Conservation (phyloP, 768 basidiomycete species). For the Rhodocollybia butyracea region DNA sequence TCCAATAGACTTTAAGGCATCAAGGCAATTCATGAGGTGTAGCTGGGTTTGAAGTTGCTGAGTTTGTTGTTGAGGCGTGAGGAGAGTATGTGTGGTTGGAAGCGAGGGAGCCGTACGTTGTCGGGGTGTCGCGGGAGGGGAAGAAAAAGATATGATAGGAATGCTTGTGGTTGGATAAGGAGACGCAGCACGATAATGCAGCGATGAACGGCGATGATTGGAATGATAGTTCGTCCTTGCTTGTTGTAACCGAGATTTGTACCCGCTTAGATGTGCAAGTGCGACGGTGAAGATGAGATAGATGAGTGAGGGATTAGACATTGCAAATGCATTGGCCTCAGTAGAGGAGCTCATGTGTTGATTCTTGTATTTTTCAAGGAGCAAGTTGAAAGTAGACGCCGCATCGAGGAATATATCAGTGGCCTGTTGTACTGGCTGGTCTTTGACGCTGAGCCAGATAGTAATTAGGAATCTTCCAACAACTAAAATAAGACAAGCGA, state of each 20-base stretch:
- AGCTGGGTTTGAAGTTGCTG: constrained; percentile 21
- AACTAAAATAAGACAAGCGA: background rate
- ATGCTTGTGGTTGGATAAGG: background rate
- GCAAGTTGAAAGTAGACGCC: constrained; percentile 24
- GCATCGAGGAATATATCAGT: constrained; percentile 19
- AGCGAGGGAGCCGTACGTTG: background rate
- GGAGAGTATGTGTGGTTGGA: constrained; percentile 10
- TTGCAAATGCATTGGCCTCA: constrained; percentile 21
- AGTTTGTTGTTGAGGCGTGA: constrained; percentile 7
- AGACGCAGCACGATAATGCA: background rate
- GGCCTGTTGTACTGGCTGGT: constrained; percentile 13
- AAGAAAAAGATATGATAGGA: no score
- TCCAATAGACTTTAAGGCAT: constrained; percentile 24
- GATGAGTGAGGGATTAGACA: constrained; percentile 6
- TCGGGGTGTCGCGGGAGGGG: no score
- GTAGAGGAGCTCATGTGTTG: constrained; percentile 3
- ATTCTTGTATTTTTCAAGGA: constrained; percentile 23
- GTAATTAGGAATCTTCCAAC: background rate
- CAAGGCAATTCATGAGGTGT: constrained; percentile 24
- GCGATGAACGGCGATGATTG: background rate
- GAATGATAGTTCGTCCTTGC: constrained; percentile 3
- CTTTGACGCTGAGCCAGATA: constrained; percentile 12
- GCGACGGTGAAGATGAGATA: constrained; percentile 10
- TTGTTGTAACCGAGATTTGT: constrained; percentile 11
- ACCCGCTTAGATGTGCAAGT: constrained; percentile 16